Percentiles rank a stretch among this genome's conserved stretches.
phyloP scores from a whole-genome alignment of 1,139 yeast genomes.

The Magnusiomyces sp. region DNA sequence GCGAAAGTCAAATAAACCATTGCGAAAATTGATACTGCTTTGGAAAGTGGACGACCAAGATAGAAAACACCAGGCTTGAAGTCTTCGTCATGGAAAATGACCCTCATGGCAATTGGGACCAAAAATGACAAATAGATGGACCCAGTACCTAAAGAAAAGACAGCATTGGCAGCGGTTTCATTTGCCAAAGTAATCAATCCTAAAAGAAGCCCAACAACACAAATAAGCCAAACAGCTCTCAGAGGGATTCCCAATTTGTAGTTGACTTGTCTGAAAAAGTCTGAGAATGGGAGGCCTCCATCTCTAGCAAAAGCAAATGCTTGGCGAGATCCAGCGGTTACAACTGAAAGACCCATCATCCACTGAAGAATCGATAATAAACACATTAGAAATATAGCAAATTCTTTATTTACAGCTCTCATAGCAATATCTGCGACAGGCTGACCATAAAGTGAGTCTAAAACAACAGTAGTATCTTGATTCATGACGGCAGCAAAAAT shows the following conservation, averaged over 20 bases:
- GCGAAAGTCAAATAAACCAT: conserved; percentile 40
- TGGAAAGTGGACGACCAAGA: conserved; percentile 44
- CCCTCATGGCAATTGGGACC: conserved; percentile 45
- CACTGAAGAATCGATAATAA: conserved; percentile 28
- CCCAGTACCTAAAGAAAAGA: conserved; percentile 51
- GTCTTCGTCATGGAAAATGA: conserved; percentile 35
- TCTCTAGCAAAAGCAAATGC: conserved; percentile 86
- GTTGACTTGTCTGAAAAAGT: conserved; percentile 44
- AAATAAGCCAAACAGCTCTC: conserved; percentile 50
- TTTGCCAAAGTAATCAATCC: conserved; percentile 55
- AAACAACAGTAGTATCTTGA: conserved; percentile 40
- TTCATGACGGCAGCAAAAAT: conserved; percentile 49
- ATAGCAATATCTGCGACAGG: conserved; percentile 52
- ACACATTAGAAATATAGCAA: conserved; percentile 43
- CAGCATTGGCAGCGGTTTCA: conserved; percentile 49
- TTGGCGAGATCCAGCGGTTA: conserved; percentile 80
- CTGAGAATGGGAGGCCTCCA: conserved; percentile 68
- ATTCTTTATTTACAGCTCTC: conserved; percentile 57
- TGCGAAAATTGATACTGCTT: conserved; percentile 24
- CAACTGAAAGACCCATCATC: conserved; percentile 58
- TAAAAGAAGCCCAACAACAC: conserved; percentile 38
- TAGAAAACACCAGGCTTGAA: conserved; percentile 60
- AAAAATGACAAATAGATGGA: conserved; percentile 57
- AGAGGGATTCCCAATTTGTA: conserved; percentile 48
- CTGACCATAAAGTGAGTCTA: conserved; percentile 25